These are phyloP conservation scores for Westerdykella aurantiaca DNA, from an alignment of 2,329 filamentous ascomycete species.

Conservation along the genomic window DNA sequence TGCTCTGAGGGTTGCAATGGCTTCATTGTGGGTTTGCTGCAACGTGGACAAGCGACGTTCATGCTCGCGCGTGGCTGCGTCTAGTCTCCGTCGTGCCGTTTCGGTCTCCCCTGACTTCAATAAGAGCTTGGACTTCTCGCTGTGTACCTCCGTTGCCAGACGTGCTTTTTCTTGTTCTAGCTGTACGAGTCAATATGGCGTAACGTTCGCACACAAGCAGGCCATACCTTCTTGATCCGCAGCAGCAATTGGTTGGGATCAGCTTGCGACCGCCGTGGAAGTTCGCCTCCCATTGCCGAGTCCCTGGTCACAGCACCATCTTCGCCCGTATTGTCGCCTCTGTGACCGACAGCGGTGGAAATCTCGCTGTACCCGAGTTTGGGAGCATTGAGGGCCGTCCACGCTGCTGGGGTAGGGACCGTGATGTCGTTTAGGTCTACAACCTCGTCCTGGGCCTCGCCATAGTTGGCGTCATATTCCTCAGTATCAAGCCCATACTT, in stretches of 20 bases:
- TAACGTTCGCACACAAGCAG: not conserved
- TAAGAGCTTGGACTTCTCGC: constrained; percentile 47
- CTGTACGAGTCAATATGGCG: constrained; percentile 21
- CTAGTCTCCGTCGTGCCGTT: constrained; percentile 66
- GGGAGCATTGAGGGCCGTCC: not conserved
- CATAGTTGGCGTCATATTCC: constrained; percentile 20
- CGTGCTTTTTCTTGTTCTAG: constrained; percentile 40
- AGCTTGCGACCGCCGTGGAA: constrained; percentile 21
- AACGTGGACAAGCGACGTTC: constrained; percentile 58
- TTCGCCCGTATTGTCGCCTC: not conserved
- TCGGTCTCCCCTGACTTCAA: constrained; percentile 66
- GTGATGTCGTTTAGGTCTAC: constrained; percentile 41
- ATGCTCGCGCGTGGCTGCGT: constrained; percentile 56
- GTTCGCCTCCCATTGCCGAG: constrained; percentile 17
- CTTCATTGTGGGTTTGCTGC: constrained; percentile 59
- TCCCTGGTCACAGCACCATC: not conserved
- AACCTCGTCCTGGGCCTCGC: constrained; percentile 30
- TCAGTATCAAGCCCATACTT: constrained; percentile 43
- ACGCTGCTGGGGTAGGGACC: not conserved
- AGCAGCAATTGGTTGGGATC: constrained; percentile 33
- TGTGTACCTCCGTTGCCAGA: constrained; percentile 38
- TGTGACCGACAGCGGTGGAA: not conserved
- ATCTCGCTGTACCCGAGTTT: not conserved
- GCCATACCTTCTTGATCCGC: constrained; percentile 39
- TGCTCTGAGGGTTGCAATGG: constrained; percentile 57